phyloP scores from a whole-genome alignment of 768 basidiomycete genomes.

The Chiua virens region DNA sequence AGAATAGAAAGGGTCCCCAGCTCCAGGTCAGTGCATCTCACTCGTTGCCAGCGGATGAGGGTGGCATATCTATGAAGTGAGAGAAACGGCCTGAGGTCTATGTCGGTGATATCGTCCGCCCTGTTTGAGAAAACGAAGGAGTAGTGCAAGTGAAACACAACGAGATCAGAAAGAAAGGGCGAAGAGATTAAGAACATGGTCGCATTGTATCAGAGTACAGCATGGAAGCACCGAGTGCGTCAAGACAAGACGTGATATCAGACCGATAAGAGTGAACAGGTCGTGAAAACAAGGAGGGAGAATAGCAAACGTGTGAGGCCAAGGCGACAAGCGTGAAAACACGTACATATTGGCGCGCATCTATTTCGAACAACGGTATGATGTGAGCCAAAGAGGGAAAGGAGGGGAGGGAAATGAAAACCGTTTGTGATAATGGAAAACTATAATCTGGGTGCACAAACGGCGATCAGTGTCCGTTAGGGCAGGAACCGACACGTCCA shows the following conservation, averaged over 20 bases:
- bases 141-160: background rate
- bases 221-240: slow-evolving; percentile 6
- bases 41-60: background rate
- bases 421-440: slow-evolving; percentile 13
- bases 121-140: slow-evolving; percentile 3
- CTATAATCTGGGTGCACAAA: slow-evolving; percentile 15
- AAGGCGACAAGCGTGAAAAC: background rate
- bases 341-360: slow-evolving; percentile 8
- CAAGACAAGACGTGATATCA: slow-evolving; percentile 7
- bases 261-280: slow-evolving; percentile 7
- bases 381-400: slow-evolving; percentile 15
- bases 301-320: slow-evolving; percentile 2
- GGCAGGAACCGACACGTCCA: background rate
- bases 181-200: background rate
- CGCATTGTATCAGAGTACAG: slow-evolving; percentile 22
- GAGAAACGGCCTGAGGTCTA: slow-evolving; percentile 11
- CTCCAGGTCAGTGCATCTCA: background rate
- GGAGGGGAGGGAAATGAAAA: background rate
- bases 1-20: background rate
- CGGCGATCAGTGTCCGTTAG: slow-evolving; percentile 13
- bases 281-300: background rate
- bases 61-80: slow-evolving; percentile 7
- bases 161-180: background rate
- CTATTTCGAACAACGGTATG: slow-evolving; percentile 19
- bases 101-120: slow-evolving; percentile 17